A percentile compares a stretch with the other conserved stretches of the same genome.
These are phyloP conservation scores for Diversispora epigaea DNA, from an alignment of 192 early-diverging fungal species.

Conservation along the genomic window DNA sequence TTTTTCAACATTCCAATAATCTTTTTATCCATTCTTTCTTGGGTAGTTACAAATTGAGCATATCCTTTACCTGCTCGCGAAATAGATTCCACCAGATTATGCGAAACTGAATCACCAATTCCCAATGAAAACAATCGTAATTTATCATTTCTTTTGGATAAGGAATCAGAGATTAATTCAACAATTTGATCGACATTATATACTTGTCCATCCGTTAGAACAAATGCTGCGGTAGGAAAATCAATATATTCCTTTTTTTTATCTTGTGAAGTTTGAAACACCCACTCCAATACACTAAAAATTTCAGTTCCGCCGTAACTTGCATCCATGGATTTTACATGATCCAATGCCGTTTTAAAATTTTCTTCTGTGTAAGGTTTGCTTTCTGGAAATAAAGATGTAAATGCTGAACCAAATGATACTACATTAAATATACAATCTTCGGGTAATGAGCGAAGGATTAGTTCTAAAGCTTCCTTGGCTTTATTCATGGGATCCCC, in stretches of 20 bases:
- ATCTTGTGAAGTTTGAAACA: conserved; percentile 27
- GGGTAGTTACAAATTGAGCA: conserved; percentile 46
- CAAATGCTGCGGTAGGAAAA: conserved; percentile 45
- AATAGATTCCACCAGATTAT: conserved; percentile 50
- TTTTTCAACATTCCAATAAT: conserved; percentile 55
- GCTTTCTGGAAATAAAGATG: conserved; percentile 44
- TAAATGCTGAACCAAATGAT: conserved; percentile 42
- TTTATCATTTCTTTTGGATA: conserved; percentile 13
- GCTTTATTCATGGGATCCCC: conserved; percentile 43
- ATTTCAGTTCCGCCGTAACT: conserved; percentile 57
- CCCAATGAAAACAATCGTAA: conserved; percentile 52
- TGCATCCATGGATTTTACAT: conserved; percentile 40
- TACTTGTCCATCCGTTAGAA: conserved; percentile 51
- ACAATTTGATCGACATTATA: conserved; percentile 46
- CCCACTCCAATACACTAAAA: conserved; percentile 35
- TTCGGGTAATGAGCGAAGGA: conserved; percentile 51
- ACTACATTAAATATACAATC: conserved; percentile 52
- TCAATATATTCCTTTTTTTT: too few relatives aligned
- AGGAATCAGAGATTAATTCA: conserved; percentile 28
- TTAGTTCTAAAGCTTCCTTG: conserved; percentile 43
- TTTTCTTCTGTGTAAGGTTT: conserved; percentile 39
- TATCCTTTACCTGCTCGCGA: conserved; percentile 51
- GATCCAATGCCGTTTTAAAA: conserved; percentile 37
- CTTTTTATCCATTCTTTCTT: conserved; percentile 55
- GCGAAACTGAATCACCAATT: conserved; percentile 49